A percentile compares a stretch with the other conserved stretches of the same genome.
phyloP scores from a whole-genome alignment of 1,284 basidiomycete genomes.

The Fomes fomentarius region DNA sequence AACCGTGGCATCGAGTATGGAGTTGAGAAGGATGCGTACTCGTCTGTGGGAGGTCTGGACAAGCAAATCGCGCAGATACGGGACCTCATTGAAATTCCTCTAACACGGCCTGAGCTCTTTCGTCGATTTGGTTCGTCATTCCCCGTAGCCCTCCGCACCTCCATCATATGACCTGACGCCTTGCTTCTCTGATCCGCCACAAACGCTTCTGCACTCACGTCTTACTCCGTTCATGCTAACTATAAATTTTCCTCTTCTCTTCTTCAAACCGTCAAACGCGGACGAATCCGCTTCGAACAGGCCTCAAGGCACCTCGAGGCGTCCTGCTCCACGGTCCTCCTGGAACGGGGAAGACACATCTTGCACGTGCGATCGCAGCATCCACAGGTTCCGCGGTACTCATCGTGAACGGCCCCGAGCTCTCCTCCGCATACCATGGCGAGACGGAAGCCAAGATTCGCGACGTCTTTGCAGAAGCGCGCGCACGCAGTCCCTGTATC shows the following conservation, averaged over 20 bases:
- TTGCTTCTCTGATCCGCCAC: background rate
- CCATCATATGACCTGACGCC: slow-evolving; percentile 11
- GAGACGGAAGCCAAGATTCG: slow-evolving; percentile 94
- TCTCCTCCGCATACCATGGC: slow-evolving; percentile 94
- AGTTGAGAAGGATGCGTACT: slow-evolving; percentile 57
- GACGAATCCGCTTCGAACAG: slow-evolving; percentile 44
- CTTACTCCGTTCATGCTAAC: background rate
- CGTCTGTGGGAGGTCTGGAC: slow-evolving; percentile 86
- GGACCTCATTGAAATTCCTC: slow-evolving; percentile 93
- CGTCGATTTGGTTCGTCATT: slow-evolving; percentile 73
- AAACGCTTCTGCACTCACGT: background rate
- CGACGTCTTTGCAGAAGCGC: slow-evolving; percentile 88
- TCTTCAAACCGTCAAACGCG: no score
- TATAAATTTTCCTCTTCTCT: background rate
- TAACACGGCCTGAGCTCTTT: slow-evolving; percentile 90
- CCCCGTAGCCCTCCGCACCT: background rate
- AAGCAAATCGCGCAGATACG: slow-evolving; percentile 89
- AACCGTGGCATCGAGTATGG: slow-evolving; percentile 47
- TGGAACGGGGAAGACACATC: slow-evolving; percentile 93
- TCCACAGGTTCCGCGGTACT: slow-evolving; percentile 83
- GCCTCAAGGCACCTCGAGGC: slow-evolving; percentile 87
- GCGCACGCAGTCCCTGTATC: slow-evolving; percentile 84
- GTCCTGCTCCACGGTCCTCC: slow-evolving; percentile 92
- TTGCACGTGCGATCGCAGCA: slow-evolving; percentile 87
- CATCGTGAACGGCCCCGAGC: slow-evolving; percentile 92